phyloP scores from a whole-genome alignment of 768 basidiomycete genomes.

The Trametes maxima region DNA sequence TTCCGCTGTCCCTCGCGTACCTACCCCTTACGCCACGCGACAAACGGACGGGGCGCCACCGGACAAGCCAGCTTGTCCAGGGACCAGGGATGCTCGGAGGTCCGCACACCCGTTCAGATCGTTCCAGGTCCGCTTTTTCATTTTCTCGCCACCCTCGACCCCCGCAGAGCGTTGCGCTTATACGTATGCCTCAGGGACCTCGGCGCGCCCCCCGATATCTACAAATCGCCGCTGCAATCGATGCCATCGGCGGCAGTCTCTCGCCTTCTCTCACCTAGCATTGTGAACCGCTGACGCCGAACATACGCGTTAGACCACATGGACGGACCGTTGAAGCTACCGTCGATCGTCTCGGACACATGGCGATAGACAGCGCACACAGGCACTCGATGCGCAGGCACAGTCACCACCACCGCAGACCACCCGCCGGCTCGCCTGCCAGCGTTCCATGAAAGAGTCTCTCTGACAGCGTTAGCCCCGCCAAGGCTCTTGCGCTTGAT shows the following conservation, averaged over 20 bases:
- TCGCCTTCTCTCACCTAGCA: neutral
- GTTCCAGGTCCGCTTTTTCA: neutral
- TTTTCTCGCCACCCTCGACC: neutral
- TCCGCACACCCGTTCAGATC: neutral
- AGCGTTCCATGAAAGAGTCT: no score
- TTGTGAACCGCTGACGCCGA: no score
- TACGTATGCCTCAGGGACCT: neutral
- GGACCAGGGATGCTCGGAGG: no score
- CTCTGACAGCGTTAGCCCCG: no score
- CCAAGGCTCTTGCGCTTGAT: no score
- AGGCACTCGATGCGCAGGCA: no score
- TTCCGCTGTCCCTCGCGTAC: neutral
- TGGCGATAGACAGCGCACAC: neutral
- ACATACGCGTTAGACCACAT: neutral
- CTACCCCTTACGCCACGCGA: neutral
- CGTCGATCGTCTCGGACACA: conserved; percentile 1
- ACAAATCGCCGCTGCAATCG: neutral
- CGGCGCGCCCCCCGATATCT: neutral
- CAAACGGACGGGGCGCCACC: no score
- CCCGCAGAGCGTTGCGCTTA: neutral
- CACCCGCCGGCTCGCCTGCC: no score
- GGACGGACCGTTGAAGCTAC: neutral
- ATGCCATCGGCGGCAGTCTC: neutral
- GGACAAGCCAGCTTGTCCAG: no score
- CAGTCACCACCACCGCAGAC: no score